Base-by-base conservation (phyloP, 495 filamentous ascomycete genomes). In the Trichocladium uniseriatum region DNA sequence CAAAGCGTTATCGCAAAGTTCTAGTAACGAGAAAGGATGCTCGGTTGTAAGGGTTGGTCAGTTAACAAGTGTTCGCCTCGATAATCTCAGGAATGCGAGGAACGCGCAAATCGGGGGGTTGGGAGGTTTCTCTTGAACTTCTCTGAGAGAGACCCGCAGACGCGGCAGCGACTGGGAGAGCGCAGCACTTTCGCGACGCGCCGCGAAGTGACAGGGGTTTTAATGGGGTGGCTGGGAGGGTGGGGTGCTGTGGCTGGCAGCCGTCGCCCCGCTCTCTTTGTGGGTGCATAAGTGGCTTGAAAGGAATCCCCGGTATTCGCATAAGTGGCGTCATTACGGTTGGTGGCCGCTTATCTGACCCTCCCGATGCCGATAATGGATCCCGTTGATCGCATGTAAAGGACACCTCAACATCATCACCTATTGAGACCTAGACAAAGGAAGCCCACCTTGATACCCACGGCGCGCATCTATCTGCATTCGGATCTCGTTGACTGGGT, bases 321-420 rank as follows among this genome's bases (percentile, higher is more conserved):
- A 50, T 48, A 38, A 3, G 5, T 31, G 31, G 31, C 48, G 48
- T 42, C 48, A 43, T 38, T 39, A n/a, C n/a, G n/a, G 4, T 38
- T 6, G 37, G 7, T 6, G 7, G 2, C 37, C n/a, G 8, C 37
- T 38, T 38, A 8, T 3, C 8, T 27, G 8, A 27, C 8, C 24
- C 24, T 3, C 8, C 3, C 24, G 8, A 27, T 27, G 37, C 16
- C 7, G 37, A 32, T 32, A 32, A 32, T 14, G 19, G 11, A 19
- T 37, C 22, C 16, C 34, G 48, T 39, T 44, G 48, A 44, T n/a
- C n/a, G n/a, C n/a, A n/a, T n/a, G n/a, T 51, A 44, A 51, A 38
- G 41, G 55, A 48, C 55, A 58, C 51, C 51, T 58, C 55, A 54
- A 55, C 53, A 55, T 36, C 49, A 52, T 48, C 35, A 36, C 15